Base-by-base conservation (phyloP, 129 eudicot genomes). In the Erigeron canadensis region DNA sequence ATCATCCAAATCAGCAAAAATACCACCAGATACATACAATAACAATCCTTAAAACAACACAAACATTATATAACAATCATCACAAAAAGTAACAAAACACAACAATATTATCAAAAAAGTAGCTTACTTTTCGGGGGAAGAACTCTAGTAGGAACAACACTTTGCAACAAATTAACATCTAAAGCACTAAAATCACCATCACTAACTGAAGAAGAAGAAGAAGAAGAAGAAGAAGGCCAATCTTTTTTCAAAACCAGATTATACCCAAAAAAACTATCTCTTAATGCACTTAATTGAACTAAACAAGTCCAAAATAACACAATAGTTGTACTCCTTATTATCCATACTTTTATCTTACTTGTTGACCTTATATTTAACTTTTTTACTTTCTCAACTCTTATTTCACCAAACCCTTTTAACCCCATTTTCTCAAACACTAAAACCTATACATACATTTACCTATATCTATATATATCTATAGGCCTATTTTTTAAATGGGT, bases 61-160 rank as follows among this genome's bases (percentile, higher is more conserved):
- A 4, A 13, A 64, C 28, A 66, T 34, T 17, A 67, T 75, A 68
- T 21, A 61, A 84, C 17, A 54, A 65, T 18, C 34, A 69, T 57
- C 40, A 39, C 21, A 10, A 75, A 13, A 8, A 70, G 16, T n/a
- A 55, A 10, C 39, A 61, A 6, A 9, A 18, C 12, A 6, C 5
- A 13, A 47, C 16, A 51, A 11, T 8, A 16, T 17, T 15, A 54
- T 54, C 5, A 0, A 8, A 40, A 10, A 38, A 67, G 66, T 37
- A 81, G 85, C 98, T 83, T 63, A 92, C 98, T 86, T 72, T 92
- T 92, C 10, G 94, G 96, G 0, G 98, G 98, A 79, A 89, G 82
- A 75, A 86, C 89, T 51, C 84, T 79, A 47, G 80, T 71, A 19
- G 90, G 91, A 51, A 83, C 81, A 2, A 37, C 34, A 28, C 34